A percentile compares a stretch with the other conserved stretches of the same genome.
Evolutionary conservation across 768 basidiomycete species (phyloP).

Genomic region (Xerocomellus dryophilus): DNA sequence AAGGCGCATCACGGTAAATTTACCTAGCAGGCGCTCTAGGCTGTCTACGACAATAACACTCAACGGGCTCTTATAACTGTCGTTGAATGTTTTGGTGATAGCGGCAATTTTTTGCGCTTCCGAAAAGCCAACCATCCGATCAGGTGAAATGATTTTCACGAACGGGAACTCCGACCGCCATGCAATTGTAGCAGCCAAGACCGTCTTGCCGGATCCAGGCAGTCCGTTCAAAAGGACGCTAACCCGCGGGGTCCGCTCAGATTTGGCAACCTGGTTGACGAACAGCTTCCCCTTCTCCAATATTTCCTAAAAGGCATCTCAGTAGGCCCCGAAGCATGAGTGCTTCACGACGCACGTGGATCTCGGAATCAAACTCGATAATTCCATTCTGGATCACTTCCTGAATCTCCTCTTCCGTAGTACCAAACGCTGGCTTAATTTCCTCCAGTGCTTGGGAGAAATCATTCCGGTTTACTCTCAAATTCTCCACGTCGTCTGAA

Average conservation of each 20-base stretch:
- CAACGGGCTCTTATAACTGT: conserved; percentile 95
- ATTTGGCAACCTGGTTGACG: conserved; percentile 91
- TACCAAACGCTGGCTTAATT: conserved; percentile 95
- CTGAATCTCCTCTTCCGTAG: conserved; percentile 92
- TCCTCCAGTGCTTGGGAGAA: conserved; percentile 91
- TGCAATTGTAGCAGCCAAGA: conserved; percentile 90
- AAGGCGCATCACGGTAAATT: conserved; percentile 20
- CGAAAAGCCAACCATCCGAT: conserved; percentile 95
- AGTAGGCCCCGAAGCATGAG: conserved; percentile 4
- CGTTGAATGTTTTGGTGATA: conserved; percentile 89
- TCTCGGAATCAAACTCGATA: conserved; percentile 71
- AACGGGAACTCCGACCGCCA: conserved; percentile 94
- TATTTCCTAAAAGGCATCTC: conserved; percentile 56
- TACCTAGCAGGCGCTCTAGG: conserved; percentile 88
- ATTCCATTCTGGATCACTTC: conserved; percentile 96
- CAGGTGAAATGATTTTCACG: conserved; percentile 95
- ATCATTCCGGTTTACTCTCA: conserved; percentile 82
- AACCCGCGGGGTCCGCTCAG: conserved; percentile 87
- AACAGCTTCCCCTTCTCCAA: conserved; percentile 83
- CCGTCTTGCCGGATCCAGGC: conserved; percentile 91
- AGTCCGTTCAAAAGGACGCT: conserved; percentile 87
- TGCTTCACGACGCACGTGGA: conserved; percentile 55
- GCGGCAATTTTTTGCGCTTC: conserved; percentile 88
- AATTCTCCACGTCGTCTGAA: conserved; percentile 90
- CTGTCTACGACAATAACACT: conserved; percentile 96